A percentile compares a stretch with the other conserved stretches of the same genome.
phyloP scores from a whole-genome alignment of 352 stramenopile species.

The Saprolegnia diclina region DNA sequence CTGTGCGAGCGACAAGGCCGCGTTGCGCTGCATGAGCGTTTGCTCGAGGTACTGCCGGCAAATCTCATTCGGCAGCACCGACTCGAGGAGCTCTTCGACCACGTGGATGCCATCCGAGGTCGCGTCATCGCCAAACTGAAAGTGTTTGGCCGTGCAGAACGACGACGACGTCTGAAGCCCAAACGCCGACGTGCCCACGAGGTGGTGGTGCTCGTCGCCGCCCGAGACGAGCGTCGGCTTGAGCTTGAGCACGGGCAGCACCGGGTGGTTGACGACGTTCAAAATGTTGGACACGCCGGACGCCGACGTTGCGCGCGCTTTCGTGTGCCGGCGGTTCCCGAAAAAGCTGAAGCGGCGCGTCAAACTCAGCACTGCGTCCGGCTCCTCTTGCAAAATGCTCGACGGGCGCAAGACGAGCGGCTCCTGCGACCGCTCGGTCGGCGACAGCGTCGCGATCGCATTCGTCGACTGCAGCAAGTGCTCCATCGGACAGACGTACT shows the following conservation, averaged over 20 bases:
- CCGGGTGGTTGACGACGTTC: background rate
- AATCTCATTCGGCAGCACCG: conserved; percentile 72
- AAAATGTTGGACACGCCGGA: conserved; percentile 31
- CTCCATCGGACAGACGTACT: background rate
- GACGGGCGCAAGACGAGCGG: background rate
- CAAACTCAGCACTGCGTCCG: conserved; percentile 19
- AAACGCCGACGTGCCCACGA: conserved; percentile 65
- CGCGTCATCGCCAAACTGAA: conserved; percentile 68
- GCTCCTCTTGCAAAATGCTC: background rate
- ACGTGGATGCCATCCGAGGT: conserved; percentile 21
- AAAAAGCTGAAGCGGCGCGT: conserved; percentile 22
- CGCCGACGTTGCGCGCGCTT: conserved; percentile 29
- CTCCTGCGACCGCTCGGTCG: background rate
- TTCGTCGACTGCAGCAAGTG: background rate
- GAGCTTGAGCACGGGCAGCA: conserved; percentile 29
- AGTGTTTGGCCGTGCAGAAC: conserved; percentile 76
- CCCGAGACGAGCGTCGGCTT: conserved; percentile 25
- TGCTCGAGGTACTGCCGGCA: conserved; percentile 72
- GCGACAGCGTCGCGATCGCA: background rate
- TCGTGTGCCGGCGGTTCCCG: conserved; percentile 20
- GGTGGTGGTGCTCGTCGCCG: conserved; percentile 61
- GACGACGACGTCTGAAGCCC: conserved; percentile 43
- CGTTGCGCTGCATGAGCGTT: background rate
- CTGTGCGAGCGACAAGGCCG: conserved; percentile 41
- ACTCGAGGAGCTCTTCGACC: conserved; percentile 77